phyloP scores from a whole-genome alignment of 352 stramenopile species.

The Discostella stelligera region DNA sequence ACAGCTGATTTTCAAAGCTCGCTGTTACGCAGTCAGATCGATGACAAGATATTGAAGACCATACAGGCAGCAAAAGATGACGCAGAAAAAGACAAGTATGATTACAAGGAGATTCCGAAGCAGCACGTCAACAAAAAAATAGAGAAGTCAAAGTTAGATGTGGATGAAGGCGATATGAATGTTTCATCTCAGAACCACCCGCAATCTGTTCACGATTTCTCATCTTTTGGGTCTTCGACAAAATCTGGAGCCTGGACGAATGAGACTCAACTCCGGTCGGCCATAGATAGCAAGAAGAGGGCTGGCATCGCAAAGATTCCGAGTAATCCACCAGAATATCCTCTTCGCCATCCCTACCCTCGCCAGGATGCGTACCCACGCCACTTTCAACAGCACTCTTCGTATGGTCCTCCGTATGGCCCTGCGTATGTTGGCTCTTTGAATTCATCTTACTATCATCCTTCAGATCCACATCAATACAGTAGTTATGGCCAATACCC shows the following conservation, averaged over 20 bases:
- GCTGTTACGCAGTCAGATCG: constrained; percentile 69
- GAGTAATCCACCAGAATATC: constrained; percentile 20
- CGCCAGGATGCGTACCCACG: constrained; percentile 20
- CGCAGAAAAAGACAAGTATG: constrained; percentile 40
- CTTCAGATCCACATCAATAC: constrained; percentile 24
- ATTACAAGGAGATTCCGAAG: constrained; percentile 30
- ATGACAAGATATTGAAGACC: constrained; percentile 67
- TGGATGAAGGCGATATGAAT: background rate
- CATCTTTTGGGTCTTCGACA: background rate
- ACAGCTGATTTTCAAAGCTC: constrained; percentile 62
- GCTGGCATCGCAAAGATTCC: constrained; percentile 12
- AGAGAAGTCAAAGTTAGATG: background rate
- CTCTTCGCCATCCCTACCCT: constrained; percentile 15
- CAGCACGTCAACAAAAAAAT: background rate
- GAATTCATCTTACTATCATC: constrained; percentile 22
- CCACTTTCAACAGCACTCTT: constrained; percentile 20
- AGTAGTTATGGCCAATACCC: constrained; percentile 31
- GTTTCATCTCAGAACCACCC: background rate
- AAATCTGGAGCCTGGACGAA: constrained; percentile 11
- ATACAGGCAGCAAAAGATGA: constrained; percentile 66
- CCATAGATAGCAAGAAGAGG: constrained; percentile 22
- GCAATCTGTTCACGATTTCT: constrained; percentile 12
- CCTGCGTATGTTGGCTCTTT: constrained; percentile 7
- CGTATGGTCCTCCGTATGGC: constrained; percentile 21
- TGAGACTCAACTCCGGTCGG: constrained; percentile 28